These are phyloP conservation scores for Aspergillus pseudonomiae DNA, from an alignment of 2,329 filamentous ascomycete species.

Conservation along the genomic window DNA sequence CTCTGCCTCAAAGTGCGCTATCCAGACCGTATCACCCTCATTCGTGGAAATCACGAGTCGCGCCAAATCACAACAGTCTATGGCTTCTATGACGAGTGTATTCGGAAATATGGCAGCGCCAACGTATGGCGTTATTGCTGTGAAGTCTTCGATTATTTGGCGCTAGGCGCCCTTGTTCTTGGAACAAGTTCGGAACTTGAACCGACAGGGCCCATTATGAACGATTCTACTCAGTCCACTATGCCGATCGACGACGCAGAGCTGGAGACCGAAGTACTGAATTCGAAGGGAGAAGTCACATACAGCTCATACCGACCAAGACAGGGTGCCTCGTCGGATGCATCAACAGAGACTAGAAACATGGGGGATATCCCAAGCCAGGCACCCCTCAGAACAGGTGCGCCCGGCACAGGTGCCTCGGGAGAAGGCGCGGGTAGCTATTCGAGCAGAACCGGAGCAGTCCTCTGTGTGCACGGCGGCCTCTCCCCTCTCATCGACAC, in stretches of 20 bases:
- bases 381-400: constrained; percentile 62
- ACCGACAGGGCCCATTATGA: constrained; percentile 58
- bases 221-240: constrained; percentile 52
- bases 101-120: constrained; percentile 92
- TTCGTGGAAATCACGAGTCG: constrained; percentile 93
- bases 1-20: constrained; percentile 97
- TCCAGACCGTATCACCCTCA: constrained; percentile 93
- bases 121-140: constrained; percentile 98
- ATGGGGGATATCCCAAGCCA: constrained; percentile 46
- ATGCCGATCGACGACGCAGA: constrained; percentile 66
- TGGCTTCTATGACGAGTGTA: constrained; percentile 96
- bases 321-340: constrained; percentile 35
- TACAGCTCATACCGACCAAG: constrained; percentile 52
- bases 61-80: constrained; percentile 97
- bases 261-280: constrained; percentile 90
- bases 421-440: constrained; percentile 62
- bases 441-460: constrained; percentile 69
- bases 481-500: constrained; percentile 88
- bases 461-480: constrained; percentile 94
- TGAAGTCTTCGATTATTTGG: constrained; percentile 96
- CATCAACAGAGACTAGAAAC: constrained; percentile 39
- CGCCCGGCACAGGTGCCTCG: constrained; percentile 78
- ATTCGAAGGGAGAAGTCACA: constrained; percentile 78
- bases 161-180: constrained; percentile 85
- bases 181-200: constrained; percentile 71